These are phyloP conservation scores for Sungouiella blattae DNA, from an alignment of 805 yeast genomes.

Conservation along the genomic window DNA sequence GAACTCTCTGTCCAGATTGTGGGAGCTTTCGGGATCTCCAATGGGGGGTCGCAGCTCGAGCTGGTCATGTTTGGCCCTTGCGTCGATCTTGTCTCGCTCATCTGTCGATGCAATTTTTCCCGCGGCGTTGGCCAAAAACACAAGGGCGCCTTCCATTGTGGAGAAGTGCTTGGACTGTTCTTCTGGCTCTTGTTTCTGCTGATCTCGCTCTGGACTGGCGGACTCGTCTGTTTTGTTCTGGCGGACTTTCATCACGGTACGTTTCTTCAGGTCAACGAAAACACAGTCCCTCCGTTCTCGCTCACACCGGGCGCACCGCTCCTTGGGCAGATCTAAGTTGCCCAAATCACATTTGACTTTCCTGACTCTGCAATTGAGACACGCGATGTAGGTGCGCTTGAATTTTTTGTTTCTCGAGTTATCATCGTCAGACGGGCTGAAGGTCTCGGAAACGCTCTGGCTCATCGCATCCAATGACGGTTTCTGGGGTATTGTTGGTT, in stretches of 20 bases:
- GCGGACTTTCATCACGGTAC: conserved; percentile 7
- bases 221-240: neutral
- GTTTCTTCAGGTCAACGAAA: conserved; percentile 40
- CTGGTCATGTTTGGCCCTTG: conserved; percentile 44
- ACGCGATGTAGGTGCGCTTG: conserved; percentile 75
- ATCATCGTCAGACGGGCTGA: no score
- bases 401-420: conserved; percentile 39
- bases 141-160: conserved; percentile 58
- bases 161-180: conserved; percentile 26
- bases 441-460: no score
- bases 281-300: conserved; percentile 82
- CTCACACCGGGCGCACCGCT: conserved; percentile 80
- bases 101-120: conserved; percentile 71
- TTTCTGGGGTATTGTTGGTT: no score
- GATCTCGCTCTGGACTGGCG: neutral
- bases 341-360: conserved; percentile 89
- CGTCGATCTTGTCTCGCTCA: conserved; percentile 58
- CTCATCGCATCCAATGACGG: no score
- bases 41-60: conserved; percentile 31
- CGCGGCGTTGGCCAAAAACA: conserved; percentile 74
- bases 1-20: no score
- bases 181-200: neutral
- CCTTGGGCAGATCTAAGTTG: conserved; percentile 62
- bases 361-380: conserved; percentile 78
- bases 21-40: neutral